Conservation (phyloP, 371 early-diverging fungal genomes). For the Lichtheimia ramosa region DNA sequence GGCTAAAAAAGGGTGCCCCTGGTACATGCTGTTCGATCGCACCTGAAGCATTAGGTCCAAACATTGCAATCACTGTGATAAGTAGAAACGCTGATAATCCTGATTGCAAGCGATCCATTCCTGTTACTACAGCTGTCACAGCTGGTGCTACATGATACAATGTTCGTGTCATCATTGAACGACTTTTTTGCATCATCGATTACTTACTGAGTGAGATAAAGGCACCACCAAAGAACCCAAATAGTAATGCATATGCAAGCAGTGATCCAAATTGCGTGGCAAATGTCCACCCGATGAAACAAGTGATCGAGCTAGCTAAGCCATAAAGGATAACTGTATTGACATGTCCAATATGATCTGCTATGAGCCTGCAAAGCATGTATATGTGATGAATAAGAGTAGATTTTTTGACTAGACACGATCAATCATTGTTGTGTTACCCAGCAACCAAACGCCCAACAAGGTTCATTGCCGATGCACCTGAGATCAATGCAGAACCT, state of each 20-base stretch:
- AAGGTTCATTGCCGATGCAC: constrained; percentile 45
- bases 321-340: constrained; percentile 12
- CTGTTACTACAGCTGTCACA: constrained; percentile 15
- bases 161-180: too few species aligned
- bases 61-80: constrained; percentile 13
- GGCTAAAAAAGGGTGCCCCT: constrained; percentile 13
- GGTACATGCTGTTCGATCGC: constrained; percentile 12
- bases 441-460: constrained; percentile 49
- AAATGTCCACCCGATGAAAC: constrained; percentile 33
- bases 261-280: constrained; percentile 19
- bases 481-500: constrained; percentile 18
- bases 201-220: constrained; percentile 18
- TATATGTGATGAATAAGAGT: neutral
- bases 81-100: constrained; percentile 21
- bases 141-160: constrained; percentile 9
- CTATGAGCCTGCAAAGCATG: neutral
- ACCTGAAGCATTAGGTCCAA: constrained; percentile 24
- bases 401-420: too few species aligned
- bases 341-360: constrained; percentile 12
- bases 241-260: constrained; percentile 19
- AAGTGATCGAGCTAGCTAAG: neutral
- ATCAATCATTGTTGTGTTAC: neutral
- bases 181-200: too few species aligned
- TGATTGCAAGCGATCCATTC: constrained; percentile 17
- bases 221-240: constrained; percentile 24